Evolutionary conservation across 2,329 filamentous ascomycete species (phyloP).

Genomic region (Clonostachys rosea): DNA sequence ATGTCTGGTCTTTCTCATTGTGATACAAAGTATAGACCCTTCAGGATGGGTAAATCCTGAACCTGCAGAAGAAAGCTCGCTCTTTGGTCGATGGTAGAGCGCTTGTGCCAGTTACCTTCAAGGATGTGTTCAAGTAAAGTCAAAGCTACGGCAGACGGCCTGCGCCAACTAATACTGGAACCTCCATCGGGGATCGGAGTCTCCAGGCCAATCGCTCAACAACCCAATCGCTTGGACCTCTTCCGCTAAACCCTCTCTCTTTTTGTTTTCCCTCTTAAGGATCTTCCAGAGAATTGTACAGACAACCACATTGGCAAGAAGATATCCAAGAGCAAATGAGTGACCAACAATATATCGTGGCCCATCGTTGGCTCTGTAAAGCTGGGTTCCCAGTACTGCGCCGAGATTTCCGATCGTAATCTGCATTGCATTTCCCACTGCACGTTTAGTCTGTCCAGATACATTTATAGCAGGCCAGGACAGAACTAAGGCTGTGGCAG

Average conservation of each 20-base stretch:
- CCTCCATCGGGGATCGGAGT: constrained; percentile 62
- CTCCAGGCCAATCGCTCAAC: constrained; percentile 52
- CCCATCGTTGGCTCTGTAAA: constrained; percentile 40
- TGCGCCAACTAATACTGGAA: constrained; percentile 44
- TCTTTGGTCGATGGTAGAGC: no score
- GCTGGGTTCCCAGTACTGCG: constrained; percentile 61
- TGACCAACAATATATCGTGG: constrained; percentile 45
- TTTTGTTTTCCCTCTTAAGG: constrained; percentile 53
- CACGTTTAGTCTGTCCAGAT: constrained; percentile 60
- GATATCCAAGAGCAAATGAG: constrained; percentile 57
- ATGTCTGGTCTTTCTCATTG: no score
- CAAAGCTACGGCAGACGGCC: no score
- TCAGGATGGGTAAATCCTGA: no score
- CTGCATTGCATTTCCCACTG: constrained; percentile 59
- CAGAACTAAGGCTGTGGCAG: constrained; percentile 73
- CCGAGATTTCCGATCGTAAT: constrained; percentile 57
- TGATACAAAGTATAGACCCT: no score
- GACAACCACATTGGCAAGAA: constrained; percentile 51
- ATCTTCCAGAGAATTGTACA: constrained; percentile 46
- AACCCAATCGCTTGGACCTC: constrained; percentile 44
- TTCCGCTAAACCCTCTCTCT: constrained; percentile 34
- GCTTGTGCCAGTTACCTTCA: no score
- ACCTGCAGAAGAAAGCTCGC: no score
- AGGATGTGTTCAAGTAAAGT: no score
- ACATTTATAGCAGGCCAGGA: constrained; percentile 78